phyloP scores from a whole-genome alignment of 1,139 yeast species.

The Suhomyces panamericanus region DNA sequence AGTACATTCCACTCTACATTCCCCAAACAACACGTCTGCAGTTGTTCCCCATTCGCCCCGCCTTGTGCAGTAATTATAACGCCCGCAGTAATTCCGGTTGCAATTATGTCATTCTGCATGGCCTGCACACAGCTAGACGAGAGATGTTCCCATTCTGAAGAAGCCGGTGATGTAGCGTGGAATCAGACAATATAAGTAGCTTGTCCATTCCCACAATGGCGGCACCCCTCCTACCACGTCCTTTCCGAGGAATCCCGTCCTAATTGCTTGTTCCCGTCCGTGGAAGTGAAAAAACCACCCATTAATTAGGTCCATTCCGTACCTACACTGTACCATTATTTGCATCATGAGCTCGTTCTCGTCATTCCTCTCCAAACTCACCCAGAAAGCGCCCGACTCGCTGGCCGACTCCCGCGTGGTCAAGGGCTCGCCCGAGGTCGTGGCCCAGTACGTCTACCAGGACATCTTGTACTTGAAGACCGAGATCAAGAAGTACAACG shows the following conservation, averaged over 20 bases:
- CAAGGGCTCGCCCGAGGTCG: slow-evolving; percentile 21
- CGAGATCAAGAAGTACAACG: slow-evolving; percentile 24
- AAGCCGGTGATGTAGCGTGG: not conserved
- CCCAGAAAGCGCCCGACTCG: not conserved
- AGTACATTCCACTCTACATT: too few species aligned
- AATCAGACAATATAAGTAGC: not conserved
- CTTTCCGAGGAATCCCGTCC: too few species aligned
- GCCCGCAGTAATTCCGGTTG: too few species aligned
- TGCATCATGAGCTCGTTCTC: slow-evolving; percentile 3
- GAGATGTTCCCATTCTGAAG: not conserved
- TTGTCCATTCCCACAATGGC: not conserved
- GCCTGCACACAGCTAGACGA: not conserved
- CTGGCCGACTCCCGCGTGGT: slow-evolving; percentile 10
- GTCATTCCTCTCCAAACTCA: slow-evolving; percentile 1
- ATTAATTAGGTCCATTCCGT: too few species aligned
- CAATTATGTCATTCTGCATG: not conserved
- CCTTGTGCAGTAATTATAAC: too few species aligned
- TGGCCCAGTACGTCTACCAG: slow-evolving; percentile 22
- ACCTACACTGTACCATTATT: too few species aligned
- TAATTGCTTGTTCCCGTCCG: too few species aligned
- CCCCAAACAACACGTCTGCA: too few species aligned
- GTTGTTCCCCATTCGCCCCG: too few species aligned
- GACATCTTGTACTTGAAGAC: slow-evolving; percentile 21
- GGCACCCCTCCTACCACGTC: not conserved
- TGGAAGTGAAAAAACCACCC: too few species aligned